A percentile compares a stretch with the other conserved stretches of the same genome.
Evolutionary conservation across 768 basidiomycete genomes (phyloP).

Genomic region (Boletellus emodensis): DNA sequence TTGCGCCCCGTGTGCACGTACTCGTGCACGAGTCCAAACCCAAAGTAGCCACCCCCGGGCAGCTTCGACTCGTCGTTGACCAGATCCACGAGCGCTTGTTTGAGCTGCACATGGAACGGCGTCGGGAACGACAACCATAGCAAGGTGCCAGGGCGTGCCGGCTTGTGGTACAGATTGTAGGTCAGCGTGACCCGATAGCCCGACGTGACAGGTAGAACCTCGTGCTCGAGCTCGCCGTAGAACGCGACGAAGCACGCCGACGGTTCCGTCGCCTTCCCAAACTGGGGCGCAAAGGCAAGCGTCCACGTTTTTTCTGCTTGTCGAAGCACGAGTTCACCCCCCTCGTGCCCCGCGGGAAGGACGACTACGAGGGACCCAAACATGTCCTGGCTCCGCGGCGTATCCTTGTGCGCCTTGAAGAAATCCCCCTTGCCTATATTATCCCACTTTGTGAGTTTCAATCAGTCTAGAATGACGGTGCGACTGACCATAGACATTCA

Average conservation of each 20-base stretch:
- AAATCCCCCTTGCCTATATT: constrained; percentile 32
- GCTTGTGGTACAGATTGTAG: constrained; percentile 30
- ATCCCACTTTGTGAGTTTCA: background rate
- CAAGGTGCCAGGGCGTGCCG: no score
- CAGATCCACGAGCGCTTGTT: background rate
- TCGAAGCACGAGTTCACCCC: constrained; percentile 40
- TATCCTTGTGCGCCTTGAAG: constrained; percentile 50
- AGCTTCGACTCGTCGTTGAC: constrained; percentile 1
- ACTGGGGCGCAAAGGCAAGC: constrained; percentile 33
- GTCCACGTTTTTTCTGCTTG: constrained; percentile 32
- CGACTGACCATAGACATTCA: constrained; percentile 42
- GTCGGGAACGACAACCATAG: background rate
- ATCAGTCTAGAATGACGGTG: background rate
- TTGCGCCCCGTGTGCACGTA: background rate
- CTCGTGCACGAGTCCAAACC: constrained; percentile 12
- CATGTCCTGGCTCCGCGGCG: constrained; percentile 41
- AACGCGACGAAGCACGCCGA: constrained; percentile 39
- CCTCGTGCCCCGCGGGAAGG: constrained; percentile 43
- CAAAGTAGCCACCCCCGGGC: constrained; percentile 5
- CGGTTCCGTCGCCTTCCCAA: background rate
- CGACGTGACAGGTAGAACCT: constrained; percentile 37
- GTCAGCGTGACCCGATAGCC: constrained; percentile 44
- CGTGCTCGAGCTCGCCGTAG: constrained; percentile 41
- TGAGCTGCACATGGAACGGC: background rate
- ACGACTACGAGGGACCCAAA: constrained; percentile 50